Base-by-base conservation (phyloP, 768 basidiomycete species). In the Suillus bovinus region DNA sequence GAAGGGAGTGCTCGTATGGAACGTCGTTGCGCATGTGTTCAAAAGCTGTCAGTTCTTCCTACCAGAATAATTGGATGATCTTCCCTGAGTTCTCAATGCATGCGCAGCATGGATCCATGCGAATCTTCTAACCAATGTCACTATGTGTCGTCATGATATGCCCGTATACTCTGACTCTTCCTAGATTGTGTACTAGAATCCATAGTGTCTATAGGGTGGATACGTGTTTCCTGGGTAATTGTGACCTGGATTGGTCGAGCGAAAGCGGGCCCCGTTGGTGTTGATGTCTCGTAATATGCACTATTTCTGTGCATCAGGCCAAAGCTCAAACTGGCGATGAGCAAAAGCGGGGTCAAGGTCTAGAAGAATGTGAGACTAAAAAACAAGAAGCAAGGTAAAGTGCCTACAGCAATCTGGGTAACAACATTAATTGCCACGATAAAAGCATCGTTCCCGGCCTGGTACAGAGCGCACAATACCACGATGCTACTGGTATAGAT, bases 401-500 rank as follows among this genome's bases (percentile, higher is more conserved):
- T 10, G 22, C 67, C 10, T 42, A 67, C 67, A 13, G 66, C 63
- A 33, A 67, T 39, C 56, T 67, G 67, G 8, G 59, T 52, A 14
- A 24, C 60, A 46, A 60, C 58, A 39, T 64, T 53, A 5, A 67
- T 49, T 8, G 58, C 46, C n/a, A 11, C 5, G n/a, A 9, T 2
- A 5, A 44, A 44, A 47, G 46, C 46, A 3, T 38, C 24, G 54
- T 36, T 65, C 1, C 60, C 38, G n/a, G 38, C 31, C 7, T 54
- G 33, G 20, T 65, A 53, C 33, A 69, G 27, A 14, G 38, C 39
- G 53, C 65, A 55, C n/a, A 64, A 10, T 7, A 68, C 53, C 16
- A 68, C 27, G 3, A 68, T 69, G 33, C 62, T 56, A 10, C 41
- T 60, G 16, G 67, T 63, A 36, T 64, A 66, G 11, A 69, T 27